Base-by-base conservation (phyloP, 2,329 filamentous ascomycete species). In the Colletotrichum cuscutae region DNA sequence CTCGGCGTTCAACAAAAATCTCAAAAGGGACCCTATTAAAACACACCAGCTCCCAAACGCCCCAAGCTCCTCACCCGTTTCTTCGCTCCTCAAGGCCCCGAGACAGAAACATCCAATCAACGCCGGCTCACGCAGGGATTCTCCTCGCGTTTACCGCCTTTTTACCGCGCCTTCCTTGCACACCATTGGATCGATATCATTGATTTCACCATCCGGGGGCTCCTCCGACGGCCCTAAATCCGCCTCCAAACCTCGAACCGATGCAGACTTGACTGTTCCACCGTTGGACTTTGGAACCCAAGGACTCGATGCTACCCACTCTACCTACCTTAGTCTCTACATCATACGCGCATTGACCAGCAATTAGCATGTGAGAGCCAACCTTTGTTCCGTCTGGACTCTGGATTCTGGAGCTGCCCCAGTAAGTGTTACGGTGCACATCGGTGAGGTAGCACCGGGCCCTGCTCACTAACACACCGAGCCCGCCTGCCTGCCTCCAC, bases 1-100 rank as follows among this genome's bases (percentile, higher is more conserved):
- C 54, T 73, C 66, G 71, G 71, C 66, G 56, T 70, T 71, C 66
- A 72, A 72, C 66, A 72, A 73, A 65, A 65, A 70, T n/a, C 15
- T 37, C 32, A 22, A 5, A 60, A 42, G 13, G 28, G 65, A 35
- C 63, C 69, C 69, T 72, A 62, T 64, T 19, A 64, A 42, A 62
- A 37, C 32, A 57, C 58, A 32, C 59, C 52, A n/a, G 54, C 65
- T 69, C 53, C 32, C 5, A 65, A 28, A 72, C 65, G 70, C 59
- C 65, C 65, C 70, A 72, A 72, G 65, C 67, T 70, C 56, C 70
- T 70, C 70, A 70, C 60, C 59, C 59, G 59, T 37, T 62, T 54
- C 42, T 24, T 26, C 37, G 30, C 30, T 64, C n/a, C 9, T 26
- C 5, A 68, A 49, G 52, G 54, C 30, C 66, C 70, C 66, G 60